A percentile compares a stretch with the other conserved stretches of the same genome.
phyloP scores from a whole-genome alignment of 768 basidiomycete genomes.

The Phaffia tasmanica region DNA sequence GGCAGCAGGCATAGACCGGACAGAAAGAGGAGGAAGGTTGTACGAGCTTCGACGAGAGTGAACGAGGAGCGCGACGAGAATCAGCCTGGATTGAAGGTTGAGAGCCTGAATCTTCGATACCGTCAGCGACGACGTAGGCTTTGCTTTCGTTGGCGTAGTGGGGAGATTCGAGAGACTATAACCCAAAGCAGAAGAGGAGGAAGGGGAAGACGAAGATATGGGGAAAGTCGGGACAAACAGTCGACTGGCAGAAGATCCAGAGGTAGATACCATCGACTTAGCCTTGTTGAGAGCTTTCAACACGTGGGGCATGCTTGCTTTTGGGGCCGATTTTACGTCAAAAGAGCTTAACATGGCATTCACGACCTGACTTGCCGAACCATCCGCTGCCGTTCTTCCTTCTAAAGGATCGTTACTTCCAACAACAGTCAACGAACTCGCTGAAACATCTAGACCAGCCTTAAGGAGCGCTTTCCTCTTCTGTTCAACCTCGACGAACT shows the following conservation, averaged over 20 bases:
- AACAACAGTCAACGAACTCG: not conserved
- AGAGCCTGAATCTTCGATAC: slow-evolving; percentile 36
- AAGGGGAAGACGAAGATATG: slow-evolving; percentile 16
- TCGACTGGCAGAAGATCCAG: not conserved
- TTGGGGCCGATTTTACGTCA: slow-evolving; percentile 9
- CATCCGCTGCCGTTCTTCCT: not conserved
- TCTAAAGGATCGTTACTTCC: slow-evolving; percentile 2
- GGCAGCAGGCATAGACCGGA: slow-evolving; percentile 22
- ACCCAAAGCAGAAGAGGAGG: not conserved
- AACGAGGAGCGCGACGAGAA: slow-evolving; percentile 36
- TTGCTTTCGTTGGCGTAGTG: slow-evolving; percentile 9
- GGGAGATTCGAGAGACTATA: not conserved
- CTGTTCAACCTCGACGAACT: slow-evolving; percentile 37
- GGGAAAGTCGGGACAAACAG: slow-evolving; percentile 29
- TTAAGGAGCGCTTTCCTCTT: slow-evolving; percentile 29
- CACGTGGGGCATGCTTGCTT: slow-evolving; percentile 31
- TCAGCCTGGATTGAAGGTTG: slow-evolving; percentile 38
- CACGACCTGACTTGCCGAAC: slow-evolving; percentile 6
- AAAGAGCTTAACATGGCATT: slow-evolving; percentile 2
- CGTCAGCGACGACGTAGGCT: slow-evolving; percentile 5
- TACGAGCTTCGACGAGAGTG: slow-evolving; percentile 28
- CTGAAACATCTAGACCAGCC: not conserved
- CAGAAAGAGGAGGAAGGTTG: slow-evolving; percentile 26
- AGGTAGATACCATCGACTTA: slow-evolving; percentile 27
- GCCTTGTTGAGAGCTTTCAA: slow-evolving; percentile 36